These are phyloP conservation scores for Colletotrichum navitas DNA, from an alignment of 2,329 filamentous ascomycete species.

Conservation along the genomic window DNA sequence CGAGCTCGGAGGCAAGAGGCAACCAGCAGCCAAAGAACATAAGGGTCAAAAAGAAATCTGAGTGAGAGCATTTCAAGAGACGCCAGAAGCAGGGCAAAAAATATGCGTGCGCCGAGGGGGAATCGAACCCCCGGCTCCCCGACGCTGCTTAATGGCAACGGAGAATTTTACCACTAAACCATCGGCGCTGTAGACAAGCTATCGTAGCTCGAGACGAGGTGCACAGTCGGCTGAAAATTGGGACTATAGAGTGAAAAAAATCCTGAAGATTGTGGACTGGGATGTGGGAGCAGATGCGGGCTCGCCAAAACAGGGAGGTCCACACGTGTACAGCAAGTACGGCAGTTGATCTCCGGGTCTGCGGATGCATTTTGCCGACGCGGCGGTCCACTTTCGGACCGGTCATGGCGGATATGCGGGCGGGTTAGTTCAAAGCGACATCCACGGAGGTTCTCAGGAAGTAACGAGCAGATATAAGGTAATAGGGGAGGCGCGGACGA, in stretches of 20 bases:
- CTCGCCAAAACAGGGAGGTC: background rate
- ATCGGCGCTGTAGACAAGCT: background rate
- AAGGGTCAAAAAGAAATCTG: background rate
- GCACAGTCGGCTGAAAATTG: fast-evolving
- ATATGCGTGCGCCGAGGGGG: constrained; percentile 6
- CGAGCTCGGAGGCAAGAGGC: background rate
- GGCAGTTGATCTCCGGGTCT: background rate
- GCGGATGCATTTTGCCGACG: background rate
- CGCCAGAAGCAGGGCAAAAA: background rate
- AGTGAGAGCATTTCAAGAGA: background rate
- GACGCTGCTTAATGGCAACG: constrained; percentile 25
- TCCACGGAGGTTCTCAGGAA: too few relatives aligned
- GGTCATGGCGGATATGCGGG: background rate
- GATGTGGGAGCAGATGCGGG: constrained; percentile 6
- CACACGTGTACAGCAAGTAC: background rate
- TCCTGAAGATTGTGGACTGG: background rate
- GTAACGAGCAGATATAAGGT: too few relatives aligned
- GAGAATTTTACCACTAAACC: constrained; percentile 32
- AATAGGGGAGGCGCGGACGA: background rate
- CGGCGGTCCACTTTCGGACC: background rate
- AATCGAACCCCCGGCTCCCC: constrained; percentile 30
- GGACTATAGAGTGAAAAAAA: background rate
- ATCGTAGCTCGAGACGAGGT: background rate
- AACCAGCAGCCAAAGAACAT: background rate
- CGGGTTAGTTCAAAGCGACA: background rate